Conservation (phyloP, 192 early-diverging fungal species). For the Thamnidium elegans region DNA sequence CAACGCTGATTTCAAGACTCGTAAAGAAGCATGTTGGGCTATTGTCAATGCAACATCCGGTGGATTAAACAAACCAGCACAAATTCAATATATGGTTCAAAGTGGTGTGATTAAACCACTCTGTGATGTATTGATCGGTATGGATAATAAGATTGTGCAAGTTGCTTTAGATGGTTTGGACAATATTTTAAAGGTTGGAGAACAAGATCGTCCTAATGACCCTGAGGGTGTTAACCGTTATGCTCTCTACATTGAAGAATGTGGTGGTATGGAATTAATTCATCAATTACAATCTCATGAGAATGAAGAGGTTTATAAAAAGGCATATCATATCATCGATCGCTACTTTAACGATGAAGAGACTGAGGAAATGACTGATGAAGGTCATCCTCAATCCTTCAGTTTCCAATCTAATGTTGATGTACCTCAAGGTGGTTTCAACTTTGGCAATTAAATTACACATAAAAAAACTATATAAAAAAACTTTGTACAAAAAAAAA, state of each 20-base stretch:
- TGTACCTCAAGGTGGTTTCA: slow-evolving; percentile 68
- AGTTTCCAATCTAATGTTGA: slow-evolving; percentile 67
- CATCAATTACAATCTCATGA: slow-evolving; percentile 46
- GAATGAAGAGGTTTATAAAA: slow-evolving; percentile 46
- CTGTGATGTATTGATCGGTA: slow-evolving; percentile 43
- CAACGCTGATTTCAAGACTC: slow-evolving; percentile 41
- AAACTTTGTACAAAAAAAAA: no score
- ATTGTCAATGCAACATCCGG: slow-evolving; percentile 45
- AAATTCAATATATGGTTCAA: slow-evolving; percentile 42
- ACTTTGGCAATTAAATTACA: slow-evolving; percentile 53
- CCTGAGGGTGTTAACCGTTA: slow-evolving; percentile 37
- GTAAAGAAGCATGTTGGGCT: slow-evolving; percentile 54
- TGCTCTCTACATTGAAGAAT: slow-evolving; percentile 47
- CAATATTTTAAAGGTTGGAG: slow-evolving; percentile 47
- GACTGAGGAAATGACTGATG: slow-evolving; percentile 45
- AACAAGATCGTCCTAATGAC: slow-evolving; percentile 25
- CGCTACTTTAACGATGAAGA: slow-evolving; percentile 47
- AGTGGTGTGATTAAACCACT: slow-evolving; percentile 48
- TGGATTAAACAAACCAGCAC: slow-evolving; percentile 36
- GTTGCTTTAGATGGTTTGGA: slow-evolving; percentile 47
- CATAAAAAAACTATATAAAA: neutral
- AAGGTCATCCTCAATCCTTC: slow-evolving; percentile 37
- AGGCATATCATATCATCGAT: slow-evolving; percentile 49
- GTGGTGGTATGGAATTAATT: slow-evolving; percentile 48
- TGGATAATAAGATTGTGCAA: slow-evolving; percentile 43